Evolutionary conservation across 1,139 yeast species (phyloP).

Genomic region (Saccharomyces hybrid): DNA sequence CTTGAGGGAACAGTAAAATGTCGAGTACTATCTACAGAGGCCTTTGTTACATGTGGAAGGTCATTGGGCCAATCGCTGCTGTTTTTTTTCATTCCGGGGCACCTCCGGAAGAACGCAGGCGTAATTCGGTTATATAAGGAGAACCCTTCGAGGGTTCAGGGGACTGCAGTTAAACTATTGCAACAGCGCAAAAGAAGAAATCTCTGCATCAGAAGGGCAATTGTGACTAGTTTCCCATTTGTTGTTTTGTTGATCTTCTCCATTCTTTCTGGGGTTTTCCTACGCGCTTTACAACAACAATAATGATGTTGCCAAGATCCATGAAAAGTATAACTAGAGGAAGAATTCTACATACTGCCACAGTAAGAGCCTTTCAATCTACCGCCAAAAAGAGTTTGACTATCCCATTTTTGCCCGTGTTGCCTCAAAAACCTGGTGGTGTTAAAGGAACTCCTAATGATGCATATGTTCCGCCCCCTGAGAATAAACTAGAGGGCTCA

Average conservation of each 20-base stretch:
- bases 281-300: background rate
- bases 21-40: too few species aligned
- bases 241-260: background rate
- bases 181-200: background rate
- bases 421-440: slow-evolving; percentile 73
- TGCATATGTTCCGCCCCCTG: slow-evolving; percentile 54
- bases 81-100: background rate
- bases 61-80: background rate
- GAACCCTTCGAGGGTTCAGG: background rate
- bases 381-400: slow-evolving; percentile 31
- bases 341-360: slow-evolving; percentile 3
- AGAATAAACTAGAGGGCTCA: slow-evolving; percentile 54
- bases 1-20: too few species aligned
- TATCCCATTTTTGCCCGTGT: slow-evolving; percentile 40
- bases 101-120: background rate
- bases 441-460: slow-evolving; percentile 72
- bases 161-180: background rate
- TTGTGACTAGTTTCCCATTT: background rate
- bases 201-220: background rate
- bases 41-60: too few species aligned
- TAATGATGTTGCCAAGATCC: background rate
- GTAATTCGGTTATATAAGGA: background rate
- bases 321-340: background rate
- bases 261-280: background rate
- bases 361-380: slow-evolving; percentile 27